A percentile compares a stretch with the other conserved stretches of the same genome.
Evolutionary conservation across 164 flowering plant species (phyloP).

Genomic region (Warburgia ugandensis): DNA sequence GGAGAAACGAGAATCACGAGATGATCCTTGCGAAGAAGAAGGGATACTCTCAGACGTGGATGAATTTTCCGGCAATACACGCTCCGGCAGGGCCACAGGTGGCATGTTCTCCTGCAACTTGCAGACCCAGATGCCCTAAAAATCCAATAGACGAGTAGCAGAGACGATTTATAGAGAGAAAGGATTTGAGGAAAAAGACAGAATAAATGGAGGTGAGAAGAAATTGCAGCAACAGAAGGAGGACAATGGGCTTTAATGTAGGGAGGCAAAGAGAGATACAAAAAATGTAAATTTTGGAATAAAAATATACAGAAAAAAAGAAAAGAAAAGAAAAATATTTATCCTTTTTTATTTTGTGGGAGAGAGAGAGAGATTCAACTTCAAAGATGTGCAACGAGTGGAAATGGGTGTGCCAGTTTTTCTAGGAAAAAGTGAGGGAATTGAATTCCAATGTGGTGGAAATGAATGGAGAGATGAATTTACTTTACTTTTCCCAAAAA

Average conservation of each 20-base stretch:
- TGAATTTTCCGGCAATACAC: not conserved
- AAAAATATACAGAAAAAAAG: not conserved
- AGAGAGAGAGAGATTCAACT: too few relatives aligned
- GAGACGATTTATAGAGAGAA: too few relatives aligned
- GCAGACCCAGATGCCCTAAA: not conserved
- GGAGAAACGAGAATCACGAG: slow-evolving; percentile 21
- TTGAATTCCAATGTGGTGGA: too few relatives aligned
- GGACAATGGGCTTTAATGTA: not conserved
- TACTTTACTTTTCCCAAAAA: too few relatives aligned
- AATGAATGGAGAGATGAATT: too few relatives aligned
- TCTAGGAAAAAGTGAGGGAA: too few relatives aligned
- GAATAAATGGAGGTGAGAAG: too few relatives aligned
- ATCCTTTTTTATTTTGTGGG: not conserved
- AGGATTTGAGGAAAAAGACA: too few relatives aligned
- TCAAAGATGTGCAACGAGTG: too few relatives aligned
- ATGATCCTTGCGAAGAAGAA: not conserved
- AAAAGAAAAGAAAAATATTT: not conserved
- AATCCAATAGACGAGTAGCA: not conserved
- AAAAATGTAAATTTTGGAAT: not conserved
- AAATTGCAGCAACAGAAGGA: too few relatives aligned
- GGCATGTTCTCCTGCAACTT: slow-evolving; percentile 10
- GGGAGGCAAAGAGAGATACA: not conserved
- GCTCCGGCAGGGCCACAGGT: slow-evolving; percentile 4
- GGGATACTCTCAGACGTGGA: slow-evolving; percentile 35
- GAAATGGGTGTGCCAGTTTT: too few relatives aligned